Conservation (phyloP, 164 flowering plant genomes). For the Umbilicus rupestris region DNA sequence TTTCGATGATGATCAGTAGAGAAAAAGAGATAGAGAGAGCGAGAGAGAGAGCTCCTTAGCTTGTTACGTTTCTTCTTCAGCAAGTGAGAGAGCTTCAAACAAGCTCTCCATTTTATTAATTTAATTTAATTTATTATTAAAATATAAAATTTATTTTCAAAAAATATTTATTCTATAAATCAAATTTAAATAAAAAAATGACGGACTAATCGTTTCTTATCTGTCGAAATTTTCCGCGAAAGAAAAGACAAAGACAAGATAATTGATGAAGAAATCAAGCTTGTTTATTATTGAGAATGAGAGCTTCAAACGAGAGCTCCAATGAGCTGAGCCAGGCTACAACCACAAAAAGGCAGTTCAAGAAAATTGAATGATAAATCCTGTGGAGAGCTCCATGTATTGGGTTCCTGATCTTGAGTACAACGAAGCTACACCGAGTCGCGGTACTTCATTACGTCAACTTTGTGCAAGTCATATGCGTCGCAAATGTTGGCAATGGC, state of each 20-base stretch:
- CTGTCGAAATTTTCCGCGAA: too few relatives aligned
- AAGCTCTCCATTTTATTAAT: background rate
- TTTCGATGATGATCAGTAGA: background rate
- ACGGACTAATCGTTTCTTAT: too few relatives aligned
- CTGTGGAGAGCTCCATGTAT: background rate
- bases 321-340: background rate
- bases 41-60: background rate
- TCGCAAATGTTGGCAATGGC: slow-evolving; percentile 52
- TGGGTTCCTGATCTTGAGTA: background rate
- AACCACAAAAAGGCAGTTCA: background rate
- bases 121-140: background rate
- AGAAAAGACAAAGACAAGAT: background rate
- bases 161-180: too few relatives aligned
- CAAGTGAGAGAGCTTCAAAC: background rate
- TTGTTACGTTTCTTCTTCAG: slow-evolving; percentile 1
- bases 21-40: background rate
- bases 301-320: background rate
- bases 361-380: background rate
- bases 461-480: slow-evolving; percentile 35
- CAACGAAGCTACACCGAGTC: slow-evolving; percentile 18
- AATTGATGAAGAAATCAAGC: background rate
- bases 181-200: too few relatives aligned
- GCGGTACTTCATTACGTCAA: slow-evolving; percentile 49
- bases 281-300: background rate
- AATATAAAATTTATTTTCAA: too few relatives aligned